phyloP scores from a whole-genome alignment of 2,329 filamentous ascomycete genomes.

The Tolypocladium tundrense region DNA sequence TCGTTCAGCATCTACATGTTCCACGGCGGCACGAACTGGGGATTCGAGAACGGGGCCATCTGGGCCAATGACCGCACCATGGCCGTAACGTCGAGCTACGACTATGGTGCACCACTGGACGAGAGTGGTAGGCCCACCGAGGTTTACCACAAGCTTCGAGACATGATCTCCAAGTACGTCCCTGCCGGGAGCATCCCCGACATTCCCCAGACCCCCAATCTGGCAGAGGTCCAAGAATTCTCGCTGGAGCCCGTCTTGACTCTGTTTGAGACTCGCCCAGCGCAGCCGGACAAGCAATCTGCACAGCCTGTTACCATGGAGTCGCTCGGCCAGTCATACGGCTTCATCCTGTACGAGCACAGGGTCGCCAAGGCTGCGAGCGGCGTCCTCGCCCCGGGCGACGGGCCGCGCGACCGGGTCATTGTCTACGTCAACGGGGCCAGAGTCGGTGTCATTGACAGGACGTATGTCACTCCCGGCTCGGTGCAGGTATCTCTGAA shows the following conservation, averaged over 20 bases:
- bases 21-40: constrained; percentile 42
- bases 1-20: constrained; percentile 42
- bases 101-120: constrained; percentile 39
- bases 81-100: constrained; percentile 35
- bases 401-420: constrained; percentile 33
- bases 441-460: constrained; percentile 34
- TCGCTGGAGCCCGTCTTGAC: constrained; percentile 22
- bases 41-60: constrained; percentile 33
- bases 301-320: constrained; percentile 32
- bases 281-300: constrained; percentile 11
- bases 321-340: constrained; percentile 30
- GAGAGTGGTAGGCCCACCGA: constrained; percentile 36
- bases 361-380: constrained; percentile 11
- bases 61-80: constrained; percentile 26
- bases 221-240: constrained; percentile 23
- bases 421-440: constrained; percentile 35
- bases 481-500: constrained; percentile 25
- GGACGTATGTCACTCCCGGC: constrained; percentile 27
- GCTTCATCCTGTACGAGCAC: constrained; percentile 33
- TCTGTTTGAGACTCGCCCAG: constrained; percentile 24
- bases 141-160: constrained; percentile 29
- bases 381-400: constrained; percentile 29
- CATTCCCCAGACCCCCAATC: constrained; percentile 20
- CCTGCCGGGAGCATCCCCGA: constrained; percentile 24
- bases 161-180: constrained; percentile 27